phyloP scores from a whole-genome alignment of 495 filamentous ascomycete genomes.

The Neurospora sp. region DNA sequence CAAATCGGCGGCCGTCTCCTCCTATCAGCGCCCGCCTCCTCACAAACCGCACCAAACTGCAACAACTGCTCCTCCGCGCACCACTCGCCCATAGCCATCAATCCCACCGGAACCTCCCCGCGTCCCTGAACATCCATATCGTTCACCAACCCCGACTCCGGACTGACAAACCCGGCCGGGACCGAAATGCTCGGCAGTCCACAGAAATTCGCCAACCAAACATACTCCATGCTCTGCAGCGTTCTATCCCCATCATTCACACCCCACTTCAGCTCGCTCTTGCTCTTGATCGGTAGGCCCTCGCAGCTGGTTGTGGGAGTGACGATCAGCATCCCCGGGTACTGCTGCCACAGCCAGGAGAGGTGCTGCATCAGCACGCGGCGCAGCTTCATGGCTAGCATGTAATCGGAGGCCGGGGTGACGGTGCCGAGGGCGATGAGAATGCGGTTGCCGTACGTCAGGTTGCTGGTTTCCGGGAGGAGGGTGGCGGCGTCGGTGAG shows the following conservation, averaged over 20 bases:
- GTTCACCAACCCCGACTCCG: conserved; percentile 15
- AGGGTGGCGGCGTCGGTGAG: conserved; percentile 53
- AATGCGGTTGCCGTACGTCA: conserved; percentile 61
- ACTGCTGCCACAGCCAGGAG: conserved; percentile 51
- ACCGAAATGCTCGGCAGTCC: conserved; percentile 61
- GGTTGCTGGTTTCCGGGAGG: conserved; percentile 21
- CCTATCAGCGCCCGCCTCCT: conserved; percentile 26
- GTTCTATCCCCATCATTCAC: conserved; percentile 60
- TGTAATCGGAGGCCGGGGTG: conserved; percentile 56
- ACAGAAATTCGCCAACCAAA: conserved; percentile 74
- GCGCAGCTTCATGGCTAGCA: conserved; percentile 68
- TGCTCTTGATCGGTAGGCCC: conserved; percentile 51
- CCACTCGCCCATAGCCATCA: conserved; percentile 83
- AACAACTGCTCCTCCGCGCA: conserved; percentile 62
- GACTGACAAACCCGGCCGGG: conserved; percentile 55
- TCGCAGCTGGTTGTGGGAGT: conserved; percentile 66
- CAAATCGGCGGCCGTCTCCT: conserved; percentile 16
- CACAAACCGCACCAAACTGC: conserved; percentile 55
- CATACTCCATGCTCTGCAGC: conserved; percentile 72
- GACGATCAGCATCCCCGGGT: conserved; percentile 67
- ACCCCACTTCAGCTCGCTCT: conserved; percentile 48
- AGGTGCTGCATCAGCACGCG: conserved; percentile 72
- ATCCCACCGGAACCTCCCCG: conserved; percentile 56
- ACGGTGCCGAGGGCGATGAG: conserved; percentile 53
- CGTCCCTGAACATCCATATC: conserved; percentile 17